A percentile compares a stretch with the other conserved stretches of the same genome.
These are phyloP conservation scores for Colletotrichum abscissum DNA, from an alignment of 2,329 filamentous ascomycete genomes.

Conservation along the genomic window DNA sequence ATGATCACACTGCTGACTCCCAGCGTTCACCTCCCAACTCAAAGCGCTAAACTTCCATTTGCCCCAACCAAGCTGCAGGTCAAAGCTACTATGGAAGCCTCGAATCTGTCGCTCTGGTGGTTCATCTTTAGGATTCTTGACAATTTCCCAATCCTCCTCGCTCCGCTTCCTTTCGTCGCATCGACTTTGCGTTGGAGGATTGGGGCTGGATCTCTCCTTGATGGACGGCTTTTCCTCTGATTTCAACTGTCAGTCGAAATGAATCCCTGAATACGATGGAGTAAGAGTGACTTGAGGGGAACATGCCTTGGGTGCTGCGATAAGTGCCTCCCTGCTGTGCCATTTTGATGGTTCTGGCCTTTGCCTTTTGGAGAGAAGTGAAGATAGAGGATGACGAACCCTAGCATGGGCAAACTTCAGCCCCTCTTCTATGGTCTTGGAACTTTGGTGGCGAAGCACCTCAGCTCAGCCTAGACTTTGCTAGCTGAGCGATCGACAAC, in stretches of 20 bases:
- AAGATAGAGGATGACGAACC: background rate
- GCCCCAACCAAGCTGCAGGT: slow-evolving; percentile 9
- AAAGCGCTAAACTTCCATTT: background rate
- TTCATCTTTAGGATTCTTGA: background rate
- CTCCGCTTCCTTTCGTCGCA: background rate
- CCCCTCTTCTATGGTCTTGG: background rate
- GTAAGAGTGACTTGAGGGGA: too few species aligned
- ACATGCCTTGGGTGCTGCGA: background rate
- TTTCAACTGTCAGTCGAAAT: background rate
- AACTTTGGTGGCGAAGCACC: background rate
- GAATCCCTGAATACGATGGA: too few species aligned
- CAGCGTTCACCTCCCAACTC: background rate
- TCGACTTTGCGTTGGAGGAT: background rate
- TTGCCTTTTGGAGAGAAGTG: background rate
- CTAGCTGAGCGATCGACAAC: background rate
- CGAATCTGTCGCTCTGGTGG: background rate
- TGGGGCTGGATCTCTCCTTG: background rate
- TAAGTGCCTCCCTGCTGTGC: background rate
- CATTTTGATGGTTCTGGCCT: background rate
- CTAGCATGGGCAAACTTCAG: too few species aligned
- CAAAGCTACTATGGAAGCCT: background rate
- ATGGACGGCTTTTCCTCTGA: background rate
- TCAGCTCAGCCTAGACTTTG: background rate
- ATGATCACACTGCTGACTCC: background rate
- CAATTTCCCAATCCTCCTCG: background rate